Evolutionary conservation across 176 grass and related monocot genomes (phyloP), one percentile per base, ranked within the genome.

Genomic region (Avena atlantica): DNA sequence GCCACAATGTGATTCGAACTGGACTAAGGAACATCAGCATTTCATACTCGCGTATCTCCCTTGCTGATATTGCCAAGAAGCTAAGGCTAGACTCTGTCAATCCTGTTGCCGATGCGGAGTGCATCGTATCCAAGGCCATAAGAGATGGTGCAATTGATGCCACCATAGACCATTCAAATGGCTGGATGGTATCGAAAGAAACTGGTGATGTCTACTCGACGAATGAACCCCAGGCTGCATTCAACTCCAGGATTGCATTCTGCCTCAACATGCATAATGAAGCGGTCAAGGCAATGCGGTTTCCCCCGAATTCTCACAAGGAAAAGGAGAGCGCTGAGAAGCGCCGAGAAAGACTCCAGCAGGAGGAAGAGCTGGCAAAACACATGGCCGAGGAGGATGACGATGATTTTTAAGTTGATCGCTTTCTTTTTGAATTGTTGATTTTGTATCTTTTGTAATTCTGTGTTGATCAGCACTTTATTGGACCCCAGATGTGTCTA

Each of bases 221-320:
- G 3, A 98, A 95, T 88, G 96, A 98, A 82, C 96, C 96, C 29
- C 96, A 98, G 56, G 86, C 86, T 27, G 87, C 86, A 9, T 94
- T 96, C 88, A 92, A 98, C 40, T 96, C 92, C 2, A 86, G 93
- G 74, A 91, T 98, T 21, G 87, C 92, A 27, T 98, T 98, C 83
- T 98, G 96, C 91, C 87, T 98, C 56, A 96, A 98, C 79, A 96
- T 95, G 92, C 93, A 95, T 60, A 98, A 92, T 2, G 96, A 95
- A 80, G 90, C 93, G 1, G 93, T 95, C 42, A 95, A 89, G 76
- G 93, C 96, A 4, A 70, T 98, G 58, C 89, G 88, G 71, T 94
- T 92, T 47, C 93, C 96, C 3, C 96, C 93, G 12, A 98, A 98
- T 78, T 95, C 91, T 64, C 86, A 91, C 75, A 94, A 92, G 81